Percentiles rank a stretch among this genome's conserved stretches.
These are phyloP conservation scores for Ophiostoma sp. DNA, from an alignment of 2,329 filamentous ascomycete genomes.

Conservation along the genomic window DNA sequence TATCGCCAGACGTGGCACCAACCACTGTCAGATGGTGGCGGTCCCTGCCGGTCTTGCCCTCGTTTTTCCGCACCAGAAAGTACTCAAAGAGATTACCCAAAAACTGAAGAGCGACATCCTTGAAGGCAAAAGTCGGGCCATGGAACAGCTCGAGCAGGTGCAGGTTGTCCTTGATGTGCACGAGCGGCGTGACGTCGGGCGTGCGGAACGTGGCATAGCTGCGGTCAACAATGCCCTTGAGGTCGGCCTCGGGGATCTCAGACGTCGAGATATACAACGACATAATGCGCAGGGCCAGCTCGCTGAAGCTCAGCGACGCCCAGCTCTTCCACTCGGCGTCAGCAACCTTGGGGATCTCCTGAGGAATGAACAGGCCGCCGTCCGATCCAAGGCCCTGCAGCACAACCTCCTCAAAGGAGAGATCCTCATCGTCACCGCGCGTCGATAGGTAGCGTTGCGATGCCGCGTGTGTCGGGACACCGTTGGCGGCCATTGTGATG, in stretches of 20 bases:
- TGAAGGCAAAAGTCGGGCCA: slow-evolving; percentile 91
- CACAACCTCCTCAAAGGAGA: slow-evolving; percentile 87
- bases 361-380: slow-evolving; percentile 83
- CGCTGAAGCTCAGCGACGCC: slow-evolving; percentile 71
- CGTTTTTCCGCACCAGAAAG: slow-evolving; percentile 69
- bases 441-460: slow-evolving; percentile 30
- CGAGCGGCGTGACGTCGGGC: slow-evolving; percentile 69
- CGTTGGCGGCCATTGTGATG: slow-evolving; percentile 24
- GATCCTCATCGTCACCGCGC: slow-evolving; percentile 37
- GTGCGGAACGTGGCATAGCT: slow-evolving; percentile 88
- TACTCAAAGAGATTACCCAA: slow-evolving; percentile 95
- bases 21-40: slow-evolving; percentile 80
- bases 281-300: slow-evolving; percentile 79
- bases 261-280: slow-evolving; percentile 77
- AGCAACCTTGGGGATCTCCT: slow-evolving; percentile 60
- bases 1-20: slow-evolving; percentile 81
- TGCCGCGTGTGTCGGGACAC: slow-evolving; percentile 26
- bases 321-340: slow-evolving; percentile 53
- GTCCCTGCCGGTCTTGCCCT: slow-evolving; percentile 59
- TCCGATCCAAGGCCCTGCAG: slow-evolving; percentile 83
- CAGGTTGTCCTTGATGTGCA: slow-evolving; percentile 69
- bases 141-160: slow-evolving; percentile 93
- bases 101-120: slow-evolving; percentile 89
- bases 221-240: slow-evolving; percentile 74
- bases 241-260: slow-evolving; percentile 75